Percentiles rank a stretch among this genome's conserved stretches.
Conservation (phyloP, 805 yeast genomes). For the Brettanomyces custersianus region DNA sequence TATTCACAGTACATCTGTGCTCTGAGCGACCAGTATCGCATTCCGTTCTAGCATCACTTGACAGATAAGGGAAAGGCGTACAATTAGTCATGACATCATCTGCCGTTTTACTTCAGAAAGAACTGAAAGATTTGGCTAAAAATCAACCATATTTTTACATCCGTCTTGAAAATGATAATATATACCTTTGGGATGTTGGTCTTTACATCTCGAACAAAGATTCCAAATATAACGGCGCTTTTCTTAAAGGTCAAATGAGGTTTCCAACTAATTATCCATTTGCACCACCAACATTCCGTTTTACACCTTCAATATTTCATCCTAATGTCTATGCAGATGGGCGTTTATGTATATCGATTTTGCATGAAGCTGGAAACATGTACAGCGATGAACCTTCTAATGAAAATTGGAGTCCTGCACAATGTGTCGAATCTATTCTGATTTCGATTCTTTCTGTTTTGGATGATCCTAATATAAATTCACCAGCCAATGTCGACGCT, state of each 20-base stretch:
- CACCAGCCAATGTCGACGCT: conserved; percentile 96
- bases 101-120: conserved; percentile 27
- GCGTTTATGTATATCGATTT: conserved; percentile 74
- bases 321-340: conserved; percentile 96
- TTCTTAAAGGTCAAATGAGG: conserved; percentile 87
- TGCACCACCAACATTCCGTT: conserved; percentile 86
- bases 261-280: conserved; percentile 90
- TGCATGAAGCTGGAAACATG: conserved; percentile 87
- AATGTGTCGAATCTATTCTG: conserved; percentile 84
- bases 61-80: no score
- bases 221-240: conserved; percentile 89
- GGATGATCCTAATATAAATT: conserved; percentile 87
- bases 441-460: conserved; percentile 83
- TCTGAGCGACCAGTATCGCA: no score
- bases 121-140: conserved; percentile 22
- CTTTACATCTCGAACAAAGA: conserved; percentile 87
- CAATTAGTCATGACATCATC: no score
- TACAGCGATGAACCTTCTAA: conserved; percentile 86
- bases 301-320: conserved; percentile 88
- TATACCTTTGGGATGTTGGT: conserved; percentile 72
- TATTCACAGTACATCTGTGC: no score
- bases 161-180: conserved; percentile 43
- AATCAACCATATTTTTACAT: conserved; percentile 26
- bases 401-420: conserved; percentile 93
- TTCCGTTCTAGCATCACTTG: no score